Evolutionary conservation across 768 basidiomycete genomes (phyloP).

Genomic region (Podaxis rugospora): DNA sequence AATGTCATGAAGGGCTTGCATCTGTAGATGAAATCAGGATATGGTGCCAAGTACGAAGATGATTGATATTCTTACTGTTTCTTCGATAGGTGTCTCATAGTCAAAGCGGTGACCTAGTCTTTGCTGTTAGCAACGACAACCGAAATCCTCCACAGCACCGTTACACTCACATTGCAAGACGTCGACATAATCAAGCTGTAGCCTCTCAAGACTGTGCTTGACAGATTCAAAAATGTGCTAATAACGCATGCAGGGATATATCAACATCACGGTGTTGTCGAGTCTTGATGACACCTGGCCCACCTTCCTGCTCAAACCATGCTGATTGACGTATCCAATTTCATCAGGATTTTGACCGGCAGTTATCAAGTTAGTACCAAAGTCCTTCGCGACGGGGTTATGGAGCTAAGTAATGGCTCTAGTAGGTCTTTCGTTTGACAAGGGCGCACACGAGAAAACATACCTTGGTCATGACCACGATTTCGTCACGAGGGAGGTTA

Average conservation of each 20-base stretch:
- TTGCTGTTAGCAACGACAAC: neutral
- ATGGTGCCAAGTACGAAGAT: neutral
- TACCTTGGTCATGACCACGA: conserved; percentile 80
- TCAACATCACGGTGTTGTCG: neutral
- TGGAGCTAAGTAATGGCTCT: neutral
- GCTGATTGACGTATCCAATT: conserved; percentile 50
- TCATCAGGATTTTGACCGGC: conserved; percentile 23
- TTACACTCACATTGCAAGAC: conserved; percentile 55
- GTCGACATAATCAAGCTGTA: conserved; percentile 76
- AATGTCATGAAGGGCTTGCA: conserved; percentile 66
- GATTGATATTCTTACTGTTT: conserved; percentile 33
- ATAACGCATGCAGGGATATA: neutral
- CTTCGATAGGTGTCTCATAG: conserved; percentile 51
- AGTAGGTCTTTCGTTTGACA: neutral
- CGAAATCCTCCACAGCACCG: neutral
- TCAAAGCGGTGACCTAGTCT: conserved; percentile 50
- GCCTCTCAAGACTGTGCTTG: conserved; percentile 55
- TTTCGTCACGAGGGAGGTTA: conserved; percentile 62
- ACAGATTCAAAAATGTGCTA: conserved; percentile 68
- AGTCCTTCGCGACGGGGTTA: neutral
- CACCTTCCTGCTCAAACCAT: conserved; percentile 39
- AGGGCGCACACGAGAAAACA: conserved; percentile 23
- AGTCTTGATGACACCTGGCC: neutral
- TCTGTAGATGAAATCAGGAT: conserved; percentile 26
- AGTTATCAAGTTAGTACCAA: conserved; percentile 5